These are phyloP conservation scores for Pichia occidentalis DNA, from an alignment of 805 yeast species.

Conservation along the genomic window DNA sequence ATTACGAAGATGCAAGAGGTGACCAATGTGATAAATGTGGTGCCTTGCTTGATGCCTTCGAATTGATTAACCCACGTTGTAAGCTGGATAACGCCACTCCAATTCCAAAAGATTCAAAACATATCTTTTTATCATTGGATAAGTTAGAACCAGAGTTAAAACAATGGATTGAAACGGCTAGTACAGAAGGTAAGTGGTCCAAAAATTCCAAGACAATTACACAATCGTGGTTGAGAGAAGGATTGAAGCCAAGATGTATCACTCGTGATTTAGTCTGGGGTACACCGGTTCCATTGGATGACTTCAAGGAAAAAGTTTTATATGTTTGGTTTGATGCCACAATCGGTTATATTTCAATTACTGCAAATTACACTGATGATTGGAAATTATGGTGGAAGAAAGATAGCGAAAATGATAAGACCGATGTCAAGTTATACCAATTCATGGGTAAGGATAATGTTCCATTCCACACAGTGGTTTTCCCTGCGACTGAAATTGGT, in stretches of 20 bases:
- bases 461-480: conserved; percentile 97
- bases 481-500: conserved; percentile 91
- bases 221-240: conserved; percentile 89
- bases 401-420: conserved; percentile 53
- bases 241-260: conserved; percentile 88
- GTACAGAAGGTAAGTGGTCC: conserved; percentile 80
- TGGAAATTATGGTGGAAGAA: conserved; percentile 88
- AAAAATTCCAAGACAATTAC: conserved; percentile 86
- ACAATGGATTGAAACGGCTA: conserved; percentile 65
- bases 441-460: conserved; percentile 99
- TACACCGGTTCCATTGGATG: conserved; percentile 91
- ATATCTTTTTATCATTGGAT: conserved; percentile 76
- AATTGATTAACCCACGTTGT: conserved; percentile 91
- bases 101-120: conserved; percentile 72
- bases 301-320: conserved; percentile 80
- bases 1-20: conserved; percentile 95
- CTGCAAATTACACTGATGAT: conserved; percentile 77
- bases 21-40: conserved; percentile 99
- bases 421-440: conserved; percentile 81
- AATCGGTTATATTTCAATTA: conserved; percentile 92
- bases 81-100: conserved; percentile 85
- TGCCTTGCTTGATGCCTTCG: conserved; percentile 79
- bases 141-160: conserved; percentile 72
- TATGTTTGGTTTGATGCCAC: conserved; percentile 99
- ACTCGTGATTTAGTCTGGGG: conserved; percentile 98